phyloP scores from a whole-genome alignment of 441 rosid species.

The Syzygium malaccense region DNA sequence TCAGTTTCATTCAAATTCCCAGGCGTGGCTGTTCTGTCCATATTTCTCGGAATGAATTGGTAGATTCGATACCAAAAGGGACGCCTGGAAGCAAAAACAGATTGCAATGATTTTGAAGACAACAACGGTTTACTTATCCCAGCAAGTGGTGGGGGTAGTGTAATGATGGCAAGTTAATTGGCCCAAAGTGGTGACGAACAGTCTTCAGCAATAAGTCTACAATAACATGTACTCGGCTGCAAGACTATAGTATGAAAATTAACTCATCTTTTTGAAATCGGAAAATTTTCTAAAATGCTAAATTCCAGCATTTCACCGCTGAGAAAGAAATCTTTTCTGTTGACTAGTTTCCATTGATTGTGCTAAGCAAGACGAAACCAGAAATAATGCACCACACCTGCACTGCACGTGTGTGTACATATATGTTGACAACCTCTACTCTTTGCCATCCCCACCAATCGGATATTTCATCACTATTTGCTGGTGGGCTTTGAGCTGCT shows the following conservation, averaged over 20 bases:
- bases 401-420: neutral
- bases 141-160: neutral
- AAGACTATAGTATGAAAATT: neutral
- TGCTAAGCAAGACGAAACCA: neutral
- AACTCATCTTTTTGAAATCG: neutral
- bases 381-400: neutral
- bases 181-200: neutral
- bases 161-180: neutral
- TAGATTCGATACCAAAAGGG: neutral
- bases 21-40: neutral
- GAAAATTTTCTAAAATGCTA: neutral
- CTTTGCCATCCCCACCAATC: neutral
- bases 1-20: neutral
- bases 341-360: neutral
- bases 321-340: neutral
- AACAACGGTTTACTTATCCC: neutral
- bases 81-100: neutral
- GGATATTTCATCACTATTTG: neutral
- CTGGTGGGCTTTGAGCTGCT: neutral
- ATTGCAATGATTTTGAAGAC: neutral
- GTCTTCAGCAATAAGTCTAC: neutral
- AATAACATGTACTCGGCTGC: neutral
- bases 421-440: neutral
- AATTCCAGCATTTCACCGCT: neutral
- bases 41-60: neutral